Base-by-base conservation (phyloP, 441 rosid species). In the Pelargonium citronellum region DNA sequence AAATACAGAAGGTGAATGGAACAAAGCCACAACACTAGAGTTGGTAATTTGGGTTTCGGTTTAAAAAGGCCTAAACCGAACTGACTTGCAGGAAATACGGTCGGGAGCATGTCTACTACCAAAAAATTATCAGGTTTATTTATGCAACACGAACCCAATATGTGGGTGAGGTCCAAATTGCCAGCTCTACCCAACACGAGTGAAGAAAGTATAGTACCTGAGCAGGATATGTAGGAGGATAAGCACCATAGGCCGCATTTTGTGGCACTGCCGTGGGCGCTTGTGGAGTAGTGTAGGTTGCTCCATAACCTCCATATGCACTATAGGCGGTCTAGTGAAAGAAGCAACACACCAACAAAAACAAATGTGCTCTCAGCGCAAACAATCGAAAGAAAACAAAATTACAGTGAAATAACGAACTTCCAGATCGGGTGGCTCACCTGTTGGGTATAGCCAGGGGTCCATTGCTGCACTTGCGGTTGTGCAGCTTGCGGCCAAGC, bases 371-470 rank as follows among this genome's bases (percentile, higher is more conserved):
- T 30, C 37, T 37, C 6, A 37, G 41, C 41, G 8, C 41, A 60
- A 60, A 7, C 27, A 19, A 19, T 17, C 27, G 2, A 6, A 19
- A 19, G 8, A 60, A 20, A 60, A 20, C 4, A 22, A 9, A 22
- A 20, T 5, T 0, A 20, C 1, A 61, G 12, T 20, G 37, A 7
- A 6, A 53, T 13, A 15, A n/a, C 22, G 1, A 7, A 6, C 19
- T 4, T n/a, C 7, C 5, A 53, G 8, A 53, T 7, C 2, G 22
- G 10, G 60, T 53, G 20, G 22, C 9, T 53, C 37, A 91, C 91
- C 84, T 85, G 97, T 74, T 94, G 98, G 69, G 83, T 77, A 83
- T 89, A 91, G 71, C 83, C 87, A n/a, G 96, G 88, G 74, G 85
- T 75, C 89, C 90, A 88, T 41, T 85, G 91, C 74, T 87, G 97